Evolutionary conservation across 768 basidiomycete species (phyloP), one percentile per base, ranked within the genome.

Genomic region (Leccinum barrowsii): DNA sequence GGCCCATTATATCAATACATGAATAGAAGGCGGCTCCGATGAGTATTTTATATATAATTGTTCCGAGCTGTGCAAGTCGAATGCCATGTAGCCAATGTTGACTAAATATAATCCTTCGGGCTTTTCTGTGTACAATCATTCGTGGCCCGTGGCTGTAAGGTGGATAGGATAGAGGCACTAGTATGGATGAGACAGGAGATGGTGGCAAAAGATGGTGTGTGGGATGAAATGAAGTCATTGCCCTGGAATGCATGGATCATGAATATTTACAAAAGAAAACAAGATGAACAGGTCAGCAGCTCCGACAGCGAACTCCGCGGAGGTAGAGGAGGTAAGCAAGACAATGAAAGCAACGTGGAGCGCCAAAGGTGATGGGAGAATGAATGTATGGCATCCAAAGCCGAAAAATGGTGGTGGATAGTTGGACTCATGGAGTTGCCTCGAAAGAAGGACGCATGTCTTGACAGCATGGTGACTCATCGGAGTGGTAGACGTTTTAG

Each of bases 121-220:
- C 26, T 40, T 21, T 58, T 46, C 46, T 34, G 22, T 59, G 60
- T 64, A 65, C 62, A 57, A 30, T 58, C 30, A 35, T 34, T 59
- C 52, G 50, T 50, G 15, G 40, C 40, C 40, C 40, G 40, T 17
- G 40, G 40, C 4, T 40, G n/a, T 40, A n/a, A 4, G 40, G n/a
- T 40, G 40, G 7, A 40, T 40, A 40, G 40, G n/a, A 40, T 40
- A 54, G 37, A 13, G 30, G 50, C 12, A 50, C 49, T 57, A 50
- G 40, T 40, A 42, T 37, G 52, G 57, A 40, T 63, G 56, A 49
- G 35, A 47, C 24, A 56, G 11, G 48, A 59, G 42, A 61, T 59
- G n/a, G 17, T 15, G 11, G 49, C 13, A 5, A 61, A 54, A 66
- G 55, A 67, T 66, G 24, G 40, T 64, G 59, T 10, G 24, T 28